These are phyloP conservation scores for Coemansia sp. DNA, from an alignment of 371 early-diverging fungal genomes.

Conservation along the genomic window DNA sequence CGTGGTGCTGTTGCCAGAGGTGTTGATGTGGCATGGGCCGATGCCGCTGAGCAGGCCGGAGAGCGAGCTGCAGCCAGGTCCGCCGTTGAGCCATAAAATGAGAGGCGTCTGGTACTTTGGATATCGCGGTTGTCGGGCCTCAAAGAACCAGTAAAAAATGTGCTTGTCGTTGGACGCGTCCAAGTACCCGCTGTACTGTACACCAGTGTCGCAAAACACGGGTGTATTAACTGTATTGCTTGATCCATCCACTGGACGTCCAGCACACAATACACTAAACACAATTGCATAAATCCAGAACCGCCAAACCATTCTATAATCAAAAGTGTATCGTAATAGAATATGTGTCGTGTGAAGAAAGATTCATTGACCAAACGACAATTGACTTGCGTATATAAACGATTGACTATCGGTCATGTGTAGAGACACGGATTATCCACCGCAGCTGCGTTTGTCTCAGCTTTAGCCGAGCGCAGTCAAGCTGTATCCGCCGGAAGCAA, in stretches of 20 bases:
- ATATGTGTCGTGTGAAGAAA: background rate
- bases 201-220: slow-evolving; percentile 69
- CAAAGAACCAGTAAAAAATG: slow-evolving; percentile 71
- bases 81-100: slow-evolving; percentile 69
- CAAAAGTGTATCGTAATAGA: background rate
- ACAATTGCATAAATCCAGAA: background rate
- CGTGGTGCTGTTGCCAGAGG: slow-evolving; percentile 55
- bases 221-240: background rate
- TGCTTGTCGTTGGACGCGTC: slow-evolving; percentile 64
- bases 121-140: slow-evolving; percentile 61
- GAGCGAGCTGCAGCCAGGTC: slow-evolving; percentile 72
- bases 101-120: slow-evolving; percentile 55
- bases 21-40: slow-evolving; percentile 64
- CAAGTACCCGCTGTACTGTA: slow-evolving; percentile 75
- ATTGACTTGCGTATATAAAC: background rate
- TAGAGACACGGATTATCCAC: background rate
- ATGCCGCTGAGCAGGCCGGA: slow-evolving; percentile 67
- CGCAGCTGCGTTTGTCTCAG: background rate
- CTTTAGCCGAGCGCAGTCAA: background rate
- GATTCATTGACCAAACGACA: background rate
- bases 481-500: background rate
- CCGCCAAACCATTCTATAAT: background rate
- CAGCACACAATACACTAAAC: background rate
- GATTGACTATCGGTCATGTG: background rate
- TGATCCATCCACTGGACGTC: slow-evolving; percentile 4